These are phyloP conservation scores for Xylariaceae sp. DNA, from an alignment of 2,329 filamentous ascomycete species.

Conservation along the genomic window DNA sequence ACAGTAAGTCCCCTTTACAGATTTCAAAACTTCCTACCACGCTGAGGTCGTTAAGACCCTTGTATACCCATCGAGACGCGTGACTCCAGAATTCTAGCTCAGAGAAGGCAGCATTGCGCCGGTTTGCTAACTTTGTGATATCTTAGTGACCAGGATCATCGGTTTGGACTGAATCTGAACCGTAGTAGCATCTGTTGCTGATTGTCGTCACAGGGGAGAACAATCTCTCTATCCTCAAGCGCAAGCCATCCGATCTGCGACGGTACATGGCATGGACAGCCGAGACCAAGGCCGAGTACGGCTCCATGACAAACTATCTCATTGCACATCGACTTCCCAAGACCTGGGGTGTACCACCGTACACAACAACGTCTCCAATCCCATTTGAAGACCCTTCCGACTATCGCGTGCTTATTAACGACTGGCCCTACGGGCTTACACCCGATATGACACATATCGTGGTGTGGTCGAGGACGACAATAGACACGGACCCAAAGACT, in stretches of 20 bases:
- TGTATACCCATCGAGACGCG: too few species aligned
- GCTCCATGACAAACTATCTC: conserved; percentile 73
- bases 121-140: too few species aligned
- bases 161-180: too few species aligned
- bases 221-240: conserved; percentile 66
- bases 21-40: too few species aligned
- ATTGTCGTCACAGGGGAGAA: conserved; percentile 35
- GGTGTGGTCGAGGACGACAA: conserved; percentile 80
- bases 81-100: too few species aligned
- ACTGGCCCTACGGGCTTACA: conserved; percentile 84
- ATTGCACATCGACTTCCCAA: conserved; percentile 61
- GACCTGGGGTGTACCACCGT: conserved; percentile 57
- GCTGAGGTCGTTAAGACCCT: too few species aligned
- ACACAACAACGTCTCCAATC: conserved; percentile 39
- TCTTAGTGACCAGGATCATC: too few species aligned
- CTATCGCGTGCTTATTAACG: conserved; percentile 71
- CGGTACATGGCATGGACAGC: conserved; percentile 73
- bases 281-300: conserved; percentile 63
- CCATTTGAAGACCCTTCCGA: conserved; percentile 50
- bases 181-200: too few species aligned
- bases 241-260: conserved; percentile 72
- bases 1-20: too few species aligned
- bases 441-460: conserved; percentile 70
- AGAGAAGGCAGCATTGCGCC: too few species aligned
- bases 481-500: conserved; percentile 61